Base-by-base conservation (phyloP, 2,329 filamentous ascomycete species). In the Passalora sequoiae region DNA sequence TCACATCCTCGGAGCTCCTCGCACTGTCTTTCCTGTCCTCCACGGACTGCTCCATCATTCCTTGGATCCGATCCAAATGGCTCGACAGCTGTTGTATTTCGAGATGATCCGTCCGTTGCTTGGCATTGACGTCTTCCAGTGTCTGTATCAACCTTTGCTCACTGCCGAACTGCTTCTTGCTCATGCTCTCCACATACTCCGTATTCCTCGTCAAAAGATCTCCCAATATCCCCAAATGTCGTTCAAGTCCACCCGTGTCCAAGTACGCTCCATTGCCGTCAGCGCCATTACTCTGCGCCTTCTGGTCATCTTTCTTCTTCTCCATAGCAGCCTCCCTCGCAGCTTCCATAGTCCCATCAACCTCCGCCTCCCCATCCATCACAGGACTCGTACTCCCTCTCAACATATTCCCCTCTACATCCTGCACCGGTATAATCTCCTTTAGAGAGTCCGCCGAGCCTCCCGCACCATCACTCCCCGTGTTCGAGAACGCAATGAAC, bases 351-450 rank as follows among this genome's bases (percentile, higher is more conserved):
- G 52, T 49, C 7, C 49, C 45, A 37, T 49, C 54, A 4, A 46
- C 53, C 8, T 24, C 32, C 43, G 42, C 35, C 37, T 24, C 38
- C 1, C 53, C 50, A 25, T 44, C 55, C 10, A 58, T 44, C 50
- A 58, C 37, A n/a, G n/a, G n/a, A n/a, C n/a, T n/a, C n/a, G n/a
- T n/a, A n/a, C n/a, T n/a, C n/a, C n/a, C n/a, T n/a, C n/a, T n/a
- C n/a, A n/a, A n/a, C n/a, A n/a, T n/a, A 28, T 58, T 54, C 9
- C 57, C 56, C 10, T 50, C 20, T 13, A 45, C 54, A 50, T 60
- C 55, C 41, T 60, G 57, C n/a, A 58, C 44, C 1, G 57, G 57
- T 31, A 59, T 58, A n/a, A 59, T 53, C 6, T 49, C 55, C 37
- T 58, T 56, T n/a, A n/a, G n/a, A n/a, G n/a, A n/a, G n/a, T n/a